Conservation (phyloP, 2,329 filamentous ascomycete species). For the Aspergillus niger region DNA sequence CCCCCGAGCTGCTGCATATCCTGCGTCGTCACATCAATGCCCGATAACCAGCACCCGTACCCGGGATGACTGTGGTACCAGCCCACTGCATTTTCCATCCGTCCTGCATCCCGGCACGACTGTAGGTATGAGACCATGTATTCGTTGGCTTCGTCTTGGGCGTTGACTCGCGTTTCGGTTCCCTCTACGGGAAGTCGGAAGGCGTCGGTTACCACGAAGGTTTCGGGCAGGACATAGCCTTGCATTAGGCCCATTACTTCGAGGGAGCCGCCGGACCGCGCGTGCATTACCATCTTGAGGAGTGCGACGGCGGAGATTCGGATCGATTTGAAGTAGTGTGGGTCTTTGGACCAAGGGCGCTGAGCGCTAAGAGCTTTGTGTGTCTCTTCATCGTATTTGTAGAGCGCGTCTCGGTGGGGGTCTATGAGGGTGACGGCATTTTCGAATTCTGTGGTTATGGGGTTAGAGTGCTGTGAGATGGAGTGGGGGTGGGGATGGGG, state of each 20-base stretch:
- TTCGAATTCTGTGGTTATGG: conserved; percentile 70
- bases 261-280: conserved; percentile 85
- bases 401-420: conserved; percentile 84
- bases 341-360: conserved; percentile 75
- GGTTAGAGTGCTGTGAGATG: conserved; percentile 11
- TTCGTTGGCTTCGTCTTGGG: conserved; percentile 92
- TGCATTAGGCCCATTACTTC: conserved; percentile 99
- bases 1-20: conserved; percentile 85
- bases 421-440: conserved; percentile 84
- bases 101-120: conserved; percentile 71
- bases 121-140: conserved; percentile 89
- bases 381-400: conserved; percentile 71
- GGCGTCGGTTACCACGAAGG: conserved; percentile 88
- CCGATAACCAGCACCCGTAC: conserved; percentile 96
- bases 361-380: conserved; percentile 67
- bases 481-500: background rate
- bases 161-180: conserved; percentile 97
- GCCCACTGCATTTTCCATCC: conserved; percentile 88
- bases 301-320: conserved; percentile 92
- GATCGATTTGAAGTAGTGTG: conserved; percentile 87
- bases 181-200: conserved; percentile 94
- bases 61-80: conserved; percentile 99
- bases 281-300: conserved; percentile 99
- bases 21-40: conserved; percentile 92
- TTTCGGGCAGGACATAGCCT: conserved; percentile 82